Conservation (phyloP, 1,139 yeast genomes). For the Yamadazyma taylorii region DNA sequence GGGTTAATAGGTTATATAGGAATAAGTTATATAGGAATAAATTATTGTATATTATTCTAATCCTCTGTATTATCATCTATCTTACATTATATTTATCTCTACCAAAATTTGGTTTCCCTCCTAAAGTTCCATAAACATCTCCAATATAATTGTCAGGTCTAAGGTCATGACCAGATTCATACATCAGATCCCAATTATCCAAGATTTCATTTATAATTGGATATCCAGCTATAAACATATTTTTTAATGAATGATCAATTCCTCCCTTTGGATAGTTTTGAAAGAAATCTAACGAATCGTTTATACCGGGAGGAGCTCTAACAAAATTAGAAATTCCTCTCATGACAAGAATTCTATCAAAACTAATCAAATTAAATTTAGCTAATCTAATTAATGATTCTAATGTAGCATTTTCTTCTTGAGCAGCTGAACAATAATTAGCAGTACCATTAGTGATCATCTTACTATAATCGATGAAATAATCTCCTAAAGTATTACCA, state of each 20-base stretch:
- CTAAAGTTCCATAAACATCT: constrained; percentile 57
- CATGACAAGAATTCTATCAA: constrained; percentile 57
- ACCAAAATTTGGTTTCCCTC: constrained; percentile 33
- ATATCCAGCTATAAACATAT: constrained; percentile 54
- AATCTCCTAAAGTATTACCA: constrained; percentile 52
- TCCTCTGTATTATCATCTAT: no score
- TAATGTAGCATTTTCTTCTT: constrained; percentile 68
- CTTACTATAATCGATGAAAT: constrained; percentile 48
- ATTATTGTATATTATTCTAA: no score
- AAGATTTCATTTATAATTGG: constrained; percentile 58
- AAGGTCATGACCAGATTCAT: constrained; percentile 6
- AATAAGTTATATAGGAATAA: no score
- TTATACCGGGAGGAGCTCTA: constrained; percentile 50
- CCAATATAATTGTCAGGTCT: constrained; percentile 56
- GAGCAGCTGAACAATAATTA: constrained; percentile 61
- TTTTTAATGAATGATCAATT: constrained; percentile 45
- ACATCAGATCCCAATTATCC: constrained; percentile 44
- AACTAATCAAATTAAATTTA: constrained; percentile 55
- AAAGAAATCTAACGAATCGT: constrained; percentile 50
- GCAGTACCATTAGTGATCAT: constrained; percentile 62
- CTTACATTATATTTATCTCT: constrained; percentile 16
- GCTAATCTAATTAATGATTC: constrained; percentile 60
- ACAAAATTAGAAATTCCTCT: constrained; percentile 66
- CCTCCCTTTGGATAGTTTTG: constrained; percentile 55
- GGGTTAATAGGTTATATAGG: no score